A percentile compares a stretch with the other conserved stretches of the same genome.
Conservation (phyloP, 2,329 filamentous ascomycete species). For the Dryadomyces quercivorus region DNA sequence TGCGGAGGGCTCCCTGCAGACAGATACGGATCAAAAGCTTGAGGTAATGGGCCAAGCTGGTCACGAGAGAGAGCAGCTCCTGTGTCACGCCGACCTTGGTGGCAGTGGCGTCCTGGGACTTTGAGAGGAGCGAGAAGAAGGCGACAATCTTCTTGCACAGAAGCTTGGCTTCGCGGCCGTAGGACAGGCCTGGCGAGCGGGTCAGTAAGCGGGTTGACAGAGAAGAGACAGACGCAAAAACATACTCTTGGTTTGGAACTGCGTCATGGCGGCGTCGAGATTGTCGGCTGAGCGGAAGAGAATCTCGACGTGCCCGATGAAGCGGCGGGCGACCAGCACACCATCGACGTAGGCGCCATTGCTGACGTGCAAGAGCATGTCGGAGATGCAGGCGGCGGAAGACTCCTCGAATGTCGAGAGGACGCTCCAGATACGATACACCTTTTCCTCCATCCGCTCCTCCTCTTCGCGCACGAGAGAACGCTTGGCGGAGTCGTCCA, state of each 20-base stretch:
- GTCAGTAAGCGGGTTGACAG: not conserved
- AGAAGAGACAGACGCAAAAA: constrained; percentile 1
- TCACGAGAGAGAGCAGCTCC: constrained; percentile 93
- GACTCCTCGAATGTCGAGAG: constrained; percentile 95
- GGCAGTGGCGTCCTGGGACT: constrained; percentile 83
- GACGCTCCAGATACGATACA: constrained; percentile 96
- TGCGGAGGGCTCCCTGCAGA: constrained; percentile 79
- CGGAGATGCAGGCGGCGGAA: constrained; percentile 93
- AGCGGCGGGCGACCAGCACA: constrained; percentile 86
- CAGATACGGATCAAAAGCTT: constrained; percentile 97
- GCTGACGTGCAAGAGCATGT: constrained; percentile 97
- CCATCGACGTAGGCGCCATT: constrained; percentile 95
- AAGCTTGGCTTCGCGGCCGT: constrained; percentile 90
- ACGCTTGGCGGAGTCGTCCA: constrained; percentile 48
- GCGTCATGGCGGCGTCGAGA: constrained; percentile 61
- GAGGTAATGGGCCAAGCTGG: constrained; percentile 89
- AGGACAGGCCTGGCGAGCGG: constrained; percentile 57
- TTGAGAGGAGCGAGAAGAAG: constrained; percentile 90
- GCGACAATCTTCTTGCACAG: constrained; percentile 99
- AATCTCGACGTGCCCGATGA: constrained; percentile 92
- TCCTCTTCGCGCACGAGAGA: constrained; percentile 72
- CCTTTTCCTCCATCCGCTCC: constrained; percentile 93
- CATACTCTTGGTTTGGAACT: constrained; percentile 63
- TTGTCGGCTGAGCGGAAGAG: constrained; percentile 81
- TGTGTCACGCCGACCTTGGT: constrained; percentile 92